A percentile compares a stretch with the other conserved stretches of the same genome.
Evolutionary conservation across 1,284 basidiomycete genomes (phyloP).

Genomic region (Rhodotorula sp.): DNA sequence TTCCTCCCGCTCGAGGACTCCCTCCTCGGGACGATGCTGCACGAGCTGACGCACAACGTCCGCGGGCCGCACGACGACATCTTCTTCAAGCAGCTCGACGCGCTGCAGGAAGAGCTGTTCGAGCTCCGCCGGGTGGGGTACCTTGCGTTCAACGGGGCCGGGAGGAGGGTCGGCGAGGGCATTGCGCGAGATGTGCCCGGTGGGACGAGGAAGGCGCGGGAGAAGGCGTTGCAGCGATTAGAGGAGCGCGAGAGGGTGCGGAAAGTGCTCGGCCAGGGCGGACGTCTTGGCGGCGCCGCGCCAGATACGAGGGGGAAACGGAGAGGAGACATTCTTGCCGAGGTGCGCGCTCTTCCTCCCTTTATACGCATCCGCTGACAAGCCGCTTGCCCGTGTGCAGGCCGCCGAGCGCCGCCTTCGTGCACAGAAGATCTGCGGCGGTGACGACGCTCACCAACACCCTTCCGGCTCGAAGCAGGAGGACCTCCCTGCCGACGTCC

Average conservation of each 20-base stretch:
- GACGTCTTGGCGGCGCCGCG: conserved; percentile 33
- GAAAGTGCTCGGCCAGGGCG: conserved; percentile 56
- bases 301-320: conserved; percentile 55
- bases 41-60: conserved; percentile 87
- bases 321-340: conserved; percentile 71
- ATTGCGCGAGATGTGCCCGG: conserved; percentile 62
- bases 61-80: conserved; percentile 79
- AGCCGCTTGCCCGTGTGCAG: conserved; percentile 55
- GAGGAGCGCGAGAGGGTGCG: conserved; percentile 64
- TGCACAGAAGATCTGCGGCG: conserved; percentile 71
- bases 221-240: conserved; percentile 71
- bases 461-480: conserved; percentile 17
- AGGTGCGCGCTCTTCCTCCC: conserved; percentile 58
- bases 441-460: conserved; percentile 31
- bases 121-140: conserved; percentile 73
- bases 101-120: conserved; percentile 78
- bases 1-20: conserved; percentile 72
- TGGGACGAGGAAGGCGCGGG: conserved; percentile 64
- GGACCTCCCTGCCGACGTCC: conserved; percentile 51
- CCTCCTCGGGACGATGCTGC: conserved; percentile 71
- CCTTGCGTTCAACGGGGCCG: conserved; percentile 69
- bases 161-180: conserved; percentile 64
- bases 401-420: conserved; percentile 73
- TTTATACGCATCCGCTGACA: background rate
- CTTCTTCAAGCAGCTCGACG: conserved; percentile 72